Base-by-base conservation (phyloP, 1,284 basidiomycete genomes). In the Taiwanofungus camphoratus region DNA sequence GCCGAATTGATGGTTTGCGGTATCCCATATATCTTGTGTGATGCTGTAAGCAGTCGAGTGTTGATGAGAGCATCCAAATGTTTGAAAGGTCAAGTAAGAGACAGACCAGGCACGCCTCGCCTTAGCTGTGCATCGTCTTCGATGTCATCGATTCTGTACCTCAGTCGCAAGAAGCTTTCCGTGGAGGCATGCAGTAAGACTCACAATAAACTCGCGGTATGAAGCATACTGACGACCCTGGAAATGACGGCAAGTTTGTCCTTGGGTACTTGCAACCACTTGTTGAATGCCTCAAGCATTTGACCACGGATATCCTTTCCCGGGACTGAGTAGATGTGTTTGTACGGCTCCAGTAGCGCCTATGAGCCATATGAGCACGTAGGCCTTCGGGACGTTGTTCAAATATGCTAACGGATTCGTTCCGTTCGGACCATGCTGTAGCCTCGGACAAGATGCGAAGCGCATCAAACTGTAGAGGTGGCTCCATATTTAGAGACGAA, bases 1-100 rank as follows among this genome's bases (percentile, higher is more conserved):
- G 94, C 95, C 0, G 90, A 85, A 61, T 99, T 99, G 69, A 99
- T 94, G 0, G 95, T 97, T 61, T 98, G 94, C 0, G 95, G 92
- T 2, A 96, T 68, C 2, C 95, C 95, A 57, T 95, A 99, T 51
- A 98, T 92, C 67, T 88, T 91, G 68, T 99, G 94, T 0, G 92
- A 82, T 12, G 95, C 93, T 78, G 38, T 4, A 24, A 32, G 27
- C 34, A 4, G 20, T 26, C 11, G 11, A 20, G 26, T 36, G 23
- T 36, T 8, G n/a, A 29, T 29, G n/a, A 9, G 26, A 29, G 26
- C 26, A 8, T 29, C 26, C n/a, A n/a, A n/a, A n/a, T n/a, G n/a
- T n/a, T n/a, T n/a, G n/a, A 29, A 13, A 39, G 21, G 15, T 9
- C 37, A 20, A n/a, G 42, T 36, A 27, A 4, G 23, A 29, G 34